Percentiles rank a stretch among this genome's conserved stretches.
Evolutionary conservation across 441 rosid species (phyloP).

Genomic region (Rhodomyrtus psidioides): DNA sequence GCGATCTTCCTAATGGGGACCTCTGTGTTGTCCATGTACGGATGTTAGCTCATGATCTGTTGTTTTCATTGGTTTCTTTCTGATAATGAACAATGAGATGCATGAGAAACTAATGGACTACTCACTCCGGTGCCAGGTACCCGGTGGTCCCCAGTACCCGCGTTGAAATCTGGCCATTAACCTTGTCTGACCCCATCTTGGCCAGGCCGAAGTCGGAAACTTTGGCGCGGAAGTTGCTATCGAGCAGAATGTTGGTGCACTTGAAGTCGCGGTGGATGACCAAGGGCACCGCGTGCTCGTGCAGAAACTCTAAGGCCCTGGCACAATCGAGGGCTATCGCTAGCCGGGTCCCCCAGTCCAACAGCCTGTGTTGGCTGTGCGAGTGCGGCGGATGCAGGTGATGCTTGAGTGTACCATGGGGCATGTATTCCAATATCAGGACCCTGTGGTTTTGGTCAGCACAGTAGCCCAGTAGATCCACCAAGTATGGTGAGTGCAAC

Average conservation of each 20-base stretch:
- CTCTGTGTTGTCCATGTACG: constrained; percentile 18
- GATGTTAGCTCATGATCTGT: neutral
- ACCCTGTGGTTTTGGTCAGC: constrained; percentile 86
- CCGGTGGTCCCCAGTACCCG: constrained; percentile 69
- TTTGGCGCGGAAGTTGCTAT: constrained; percentile 51
- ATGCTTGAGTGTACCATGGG: constrained; percentile 56
- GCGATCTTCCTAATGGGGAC: constrained; percentile 10
- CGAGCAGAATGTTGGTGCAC: constrained; percentile 64
- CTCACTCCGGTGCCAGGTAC: constrained; percentile 95
- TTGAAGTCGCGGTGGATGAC: constrained; percentile 86
- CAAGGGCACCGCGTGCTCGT: constrained; percentile 50
- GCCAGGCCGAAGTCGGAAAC: constrained; percentile 81
- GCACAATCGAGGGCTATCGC: constrained; percentile 85
- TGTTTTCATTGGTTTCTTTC: neutral
- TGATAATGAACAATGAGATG: neutral
- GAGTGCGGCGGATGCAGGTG: constrained; percentile 37
- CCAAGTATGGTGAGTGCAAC: constrained; percentile 69
- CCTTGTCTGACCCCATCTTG: constrained; percentile 61
- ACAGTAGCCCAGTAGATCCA: constrained; percentile 84
- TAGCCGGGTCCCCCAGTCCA: constrained; percentile 72
- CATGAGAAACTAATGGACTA: constrained; percentile 1
- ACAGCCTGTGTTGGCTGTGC: constrained; percentile 20
- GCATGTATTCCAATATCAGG: constrained; percentile 65
- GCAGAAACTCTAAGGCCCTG: constrained; percentile 76
- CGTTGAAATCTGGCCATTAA: constrained; percentile 65